A percentile compares a stretch with the other conserved stretches of the same genome.
phyloP scores from a whole-genome alignment of 2,329 filamentous ascomycete genomes.

The Teratosphaeria zuluensis region DNA sequence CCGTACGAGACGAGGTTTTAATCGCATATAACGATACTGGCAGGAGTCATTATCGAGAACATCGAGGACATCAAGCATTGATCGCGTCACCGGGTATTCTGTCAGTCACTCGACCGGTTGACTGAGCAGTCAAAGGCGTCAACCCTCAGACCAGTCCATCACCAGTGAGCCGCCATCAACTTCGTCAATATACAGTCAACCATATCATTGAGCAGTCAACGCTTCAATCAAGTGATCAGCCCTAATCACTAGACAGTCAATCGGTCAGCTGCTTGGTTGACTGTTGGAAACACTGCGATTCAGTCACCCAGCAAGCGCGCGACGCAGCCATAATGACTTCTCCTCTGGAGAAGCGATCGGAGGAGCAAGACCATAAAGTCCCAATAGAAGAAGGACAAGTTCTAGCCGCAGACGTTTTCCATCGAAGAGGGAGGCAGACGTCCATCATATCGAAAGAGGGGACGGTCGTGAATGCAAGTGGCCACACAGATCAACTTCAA shows the following conservation, averaged over 20 bases:
- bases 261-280: too few species aligned
- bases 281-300: background rate
- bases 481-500: slow-evolving; percentile 53
- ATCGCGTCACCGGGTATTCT: background rate
- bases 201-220: background rate
- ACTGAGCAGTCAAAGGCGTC: too few species aligned
- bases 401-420: slow-evolving; percentile 3
- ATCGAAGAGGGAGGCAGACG: slow-evolving; percentile 6
- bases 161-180: background rate
- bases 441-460: slow-evolving; percentile 26
- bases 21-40: background rate
- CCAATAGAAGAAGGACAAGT: slow-evolving; percentile 4
- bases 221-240: background rate
- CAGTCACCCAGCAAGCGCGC: background rate
- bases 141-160: too few species aligned
- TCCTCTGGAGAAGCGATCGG: background rate
- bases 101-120: too few species aligned
- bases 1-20: background rate
- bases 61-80: background rate
- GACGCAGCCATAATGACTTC: background rate
- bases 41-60: background rate
- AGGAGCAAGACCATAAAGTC: background rate
- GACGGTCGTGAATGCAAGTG: slow-evolving; percentile 51
- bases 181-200: background rate
- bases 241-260: too few species aligned